Evolutionary conservation across 1,284 basidiomycete genomes (phyloP), one percentile per base, ranked within the genome.

Genomic region (Stygiomarasmius scandens): DNA sequence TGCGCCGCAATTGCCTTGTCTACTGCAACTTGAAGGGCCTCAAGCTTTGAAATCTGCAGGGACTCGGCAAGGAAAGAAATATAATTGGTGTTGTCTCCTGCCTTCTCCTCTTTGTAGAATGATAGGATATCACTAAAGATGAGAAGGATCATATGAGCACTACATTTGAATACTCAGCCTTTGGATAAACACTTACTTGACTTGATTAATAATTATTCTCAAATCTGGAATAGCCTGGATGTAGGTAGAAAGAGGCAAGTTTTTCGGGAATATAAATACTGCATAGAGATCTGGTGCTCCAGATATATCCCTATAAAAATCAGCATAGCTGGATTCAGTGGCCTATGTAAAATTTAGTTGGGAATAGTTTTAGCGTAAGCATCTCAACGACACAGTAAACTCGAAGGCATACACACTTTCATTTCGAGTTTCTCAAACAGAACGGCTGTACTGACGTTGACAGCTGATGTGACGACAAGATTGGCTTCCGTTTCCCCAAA

Each of bases 21-120:
- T 34, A 14, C 32, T 34, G 32, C 32, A 34, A 34, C 32, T 34
- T 34, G 32, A 34, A 34, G 14, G 32, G 32, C 32, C 32, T 34
- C 32, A 34, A 34, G 8, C 32, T 34, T 34, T 34, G 32, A 34
- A 34, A 34, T 34, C 32, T 34, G 32, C 32, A 34, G 32, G 32
- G 32, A 34, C 32, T 34, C 32, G 32, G 52, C 72, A 1, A 67
- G 57, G n/a, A 66, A 63, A 1, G 72, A 71, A 8, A 74, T 61
- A 38, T 70, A 69, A 45, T 74, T 77, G 27, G 66, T 62, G 1
- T 57, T 64, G 56, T 79, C 76, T 0, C 68, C 67, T 0, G 48
- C 66, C 2, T 66, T 49, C 51, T 77, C 76, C 62, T 76, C 77
- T 58, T 78, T 77, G 63, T 75, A 76, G 51, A 76, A 79, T 0